phyloP scores from a whole-genome alignment of 2,329 filamentous ascomycete species.

The Verticillium isaacii region DNA sequence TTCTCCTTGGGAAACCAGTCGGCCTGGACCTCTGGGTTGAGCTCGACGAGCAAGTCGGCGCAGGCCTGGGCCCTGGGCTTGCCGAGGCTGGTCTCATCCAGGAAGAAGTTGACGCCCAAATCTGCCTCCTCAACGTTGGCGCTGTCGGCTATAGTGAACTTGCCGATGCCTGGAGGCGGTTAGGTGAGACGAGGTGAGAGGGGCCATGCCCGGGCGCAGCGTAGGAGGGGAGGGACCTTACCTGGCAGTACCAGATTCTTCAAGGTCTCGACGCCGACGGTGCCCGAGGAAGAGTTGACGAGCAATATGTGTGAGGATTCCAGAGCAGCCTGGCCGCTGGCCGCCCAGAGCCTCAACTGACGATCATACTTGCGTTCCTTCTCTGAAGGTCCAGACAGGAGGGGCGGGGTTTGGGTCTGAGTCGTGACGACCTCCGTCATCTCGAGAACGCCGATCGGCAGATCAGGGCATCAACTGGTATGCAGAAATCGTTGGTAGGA shows the following conservation, averaged over 20 bases:
- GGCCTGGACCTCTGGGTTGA: slow-evolving; percentile 89
- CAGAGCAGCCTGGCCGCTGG: slow-evolving; percentile 81
- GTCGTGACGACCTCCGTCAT: slow-evolving; percentile 40
- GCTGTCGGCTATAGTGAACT: slow-evolving; percentile 86
- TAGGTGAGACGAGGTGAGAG: neutral
- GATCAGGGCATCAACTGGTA: neutral
- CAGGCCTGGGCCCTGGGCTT: slow-evolving; percentile 74
- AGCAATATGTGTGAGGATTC: slow-evolving; percentile 90
- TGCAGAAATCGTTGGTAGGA: neutral
- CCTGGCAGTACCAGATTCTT: slow-evolving; percentile 96
- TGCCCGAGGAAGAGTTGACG: slow-evolving; percentile 81
- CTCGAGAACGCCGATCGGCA: neutral
- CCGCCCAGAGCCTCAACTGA: slow-evolving; percentile 92
- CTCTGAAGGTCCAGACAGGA: slow-evolving; percentile 50
- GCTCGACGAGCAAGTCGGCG: slow-evolving; percentile 71
- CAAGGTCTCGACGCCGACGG: slow-evolving; percentile 82
- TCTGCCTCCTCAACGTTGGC: slow-evolving; percentile 74
- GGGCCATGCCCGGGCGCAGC: neutral
- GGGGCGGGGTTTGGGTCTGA: slow-evolving; percentile 36
- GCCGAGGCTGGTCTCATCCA: slow-evolving; percentile 74
- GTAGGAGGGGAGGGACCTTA: slow-evolving; percentile 20
- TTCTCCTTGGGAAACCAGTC: slow-evolving; percentile 55
- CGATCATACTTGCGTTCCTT: slow-evolving; percentile 84
- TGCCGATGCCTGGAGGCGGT: slow-evolving; percentile 64
- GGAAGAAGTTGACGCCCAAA: slow-evolving; percentile 94